Evolutionary conservation across 2,329 filamentous ascomycete genomes (phyloP), one percentile per base, ranked within the genome.

Genomic region (Colletotrichum paranaense): DNA sequence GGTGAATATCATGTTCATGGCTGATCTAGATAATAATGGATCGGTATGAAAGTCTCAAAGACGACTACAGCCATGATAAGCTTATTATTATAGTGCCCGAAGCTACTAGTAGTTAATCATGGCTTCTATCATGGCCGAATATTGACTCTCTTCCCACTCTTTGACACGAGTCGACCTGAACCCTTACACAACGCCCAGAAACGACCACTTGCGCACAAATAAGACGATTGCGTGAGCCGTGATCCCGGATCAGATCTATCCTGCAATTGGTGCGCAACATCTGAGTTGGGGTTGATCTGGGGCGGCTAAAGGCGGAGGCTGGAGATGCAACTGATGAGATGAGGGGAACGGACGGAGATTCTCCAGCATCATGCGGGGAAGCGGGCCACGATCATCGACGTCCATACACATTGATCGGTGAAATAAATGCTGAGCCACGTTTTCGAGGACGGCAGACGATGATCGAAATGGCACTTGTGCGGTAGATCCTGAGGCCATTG

Each of bases 141-240:
- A n/a, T n/a, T 49, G 19, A n/a, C 42, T 9, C 16, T 49, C 42
- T 60, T 60, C 46, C 56, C 46, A 32, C 64, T 46, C 12, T 19
- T 22, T 32, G 35, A 8, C 35, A 22, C 22, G 5, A 58, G 24
- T 22, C 38, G 19, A 59, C 65, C 8, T 14, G 38, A 32, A 5
- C 8, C 3, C 32, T 60, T 38, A 38, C 59, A 22, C 24, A 49
- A 8, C 38, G 66, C 70, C 67, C 64, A 70, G 60, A 49, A 57
- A 22, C 12, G 49, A 9, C n/a, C 55, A 46, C 67, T 73, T 73
- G 70, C 70, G 70, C 70, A 30, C 70, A 73, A 73, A 70, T 70
- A 68, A 70, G 16, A 46, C 32, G 60, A 26, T 16, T 26, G 59
- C 46, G 9, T 19, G 32, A 59, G 16, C 24, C 24, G 26, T 46